Conservation (phyloP, 2,329 filamentous ascomycete species). For the Aspergillus bombycis region DNA sequence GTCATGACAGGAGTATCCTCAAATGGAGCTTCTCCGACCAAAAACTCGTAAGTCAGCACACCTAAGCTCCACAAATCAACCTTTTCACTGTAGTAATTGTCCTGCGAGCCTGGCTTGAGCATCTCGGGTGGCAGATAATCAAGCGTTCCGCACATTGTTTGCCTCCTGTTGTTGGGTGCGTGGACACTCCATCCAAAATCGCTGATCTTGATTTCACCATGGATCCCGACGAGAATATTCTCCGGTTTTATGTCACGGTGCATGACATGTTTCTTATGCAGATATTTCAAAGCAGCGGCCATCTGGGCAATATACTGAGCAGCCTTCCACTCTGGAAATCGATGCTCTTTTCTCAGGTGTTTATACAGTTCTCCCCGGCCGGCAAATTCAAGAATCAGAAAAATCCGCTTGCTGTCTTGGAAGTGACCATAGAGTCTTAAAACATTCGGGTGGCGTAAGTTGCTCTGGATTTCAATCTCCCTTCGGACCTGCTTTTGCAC, state of each 20-base stretch:
- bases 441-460: conserved; percentile 84
- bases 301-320: conserved; percentile 88
- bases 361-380: conserved; percentile 88
- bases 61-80: conserved; percentile 96
- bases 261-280: conserved; percentile 97
- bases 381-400: conserved; percentile 84
- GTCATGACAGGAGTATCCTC: conserved; percentile 96
- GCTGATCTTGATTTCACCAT: conserved; percentile 97
- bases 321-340: conserved; percentile 83
- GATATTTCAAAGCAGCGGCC: conserved; percentile 84
- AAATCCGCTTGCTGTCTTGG: conserved; percentile 85
- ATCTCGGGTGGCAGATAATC: conserved; percentile 99
- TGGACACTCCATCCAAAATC: conserved; percentile 99
- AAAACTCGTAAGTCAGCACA: conserved; percentile 92
- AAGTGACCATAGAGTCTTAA: conserved; percentile 84
- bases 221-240: conserved; percentile 93
- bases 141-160: conserved; percentile 95
- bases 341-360: conserved; percentile 75
- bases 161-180: conserved; percentile 88
- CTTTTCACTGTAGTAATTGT: conserved; percentile 93
- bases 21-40: conserved; percentile 94
- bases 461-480: conserved; percentile 88
- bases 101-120: conserved; percentile 77
- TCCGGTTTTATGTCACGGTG: conserved; percentile 97
- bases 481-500: conserved; percentile 86